Conservation (phyloP, 768 basidiomycete genomes). For the Boletus pseudopeckii region DNA sequence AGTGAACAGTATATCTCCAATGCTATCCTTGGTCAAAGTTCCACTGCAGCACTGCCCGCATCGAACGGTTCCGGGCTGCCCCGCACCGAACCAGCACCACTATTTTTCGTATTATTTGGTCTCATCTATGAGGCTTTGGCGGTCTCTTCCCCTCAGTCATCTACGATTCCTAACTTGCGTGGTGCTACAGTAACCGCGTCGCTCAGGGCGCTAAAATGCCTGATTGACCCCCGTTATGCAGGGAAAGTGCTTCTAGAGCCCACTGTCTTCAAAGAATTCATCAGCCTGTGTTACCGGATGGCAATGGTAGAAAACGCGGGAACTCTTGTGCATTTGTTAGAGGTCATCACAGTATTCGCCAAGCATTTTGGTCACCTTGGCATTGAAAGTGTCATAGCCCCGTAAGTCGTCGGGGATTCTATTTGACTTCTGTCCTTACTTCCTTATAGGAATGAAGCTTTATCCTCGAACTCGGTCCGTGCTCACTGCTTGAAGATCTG, state of each 20-base stretch:
- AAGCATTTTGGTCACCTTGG: constrained; percentile 32
- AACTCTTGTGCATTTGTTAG: constrained; percentile 69
- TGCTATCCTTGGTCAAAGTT: constrained; percentile 72
- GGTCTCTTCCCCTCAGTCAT: constrained; percentile 58
- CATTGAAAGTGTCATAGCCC: constrained; percentile 18
- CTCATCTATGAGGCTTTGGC: constrained; percentile 89
- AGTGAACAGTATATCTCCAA: constrained; percentile 65
- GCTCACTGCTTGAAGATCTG: constrained; percentile 81
- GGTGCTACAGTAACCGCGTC: constrained; percentile 54
- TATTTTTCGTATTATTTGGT: constrained; percentile 90
- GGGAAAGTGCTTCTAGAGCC: constrained; percentile 80
- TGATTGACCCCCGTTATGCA: constrained; percentile 78
- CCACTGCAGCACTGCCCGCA: constrained; percentile 16
- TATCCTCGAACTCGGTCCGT: constrained; percentile 33
- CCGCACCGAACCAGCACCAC: constrained; percentile 62
- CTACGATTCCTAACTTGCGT: constrained; percentile 39
- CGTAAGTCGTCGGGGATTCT: constrained; percentile 11
- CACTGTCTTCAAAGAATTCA: constrained; percentile 85
- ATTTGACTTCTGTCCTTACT: neutral
- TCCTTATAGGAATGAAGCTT: constrained; percentile 28
- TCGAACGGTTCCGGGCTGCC: constrained; percentile 21
- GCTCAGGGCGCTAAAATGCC: constrained; percentile 71
- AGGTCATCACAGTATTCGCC: constrained; percentile 62
- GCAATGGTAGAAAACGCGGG: constrained; percentile 79
- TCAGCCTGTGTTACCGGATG: constrained; percentile 83